These are phyloP conservation scores for Vaccinium corymbosum DNA, from an alignment of 148 eudicot genomes.

Conservation along the genomic window DNA sequence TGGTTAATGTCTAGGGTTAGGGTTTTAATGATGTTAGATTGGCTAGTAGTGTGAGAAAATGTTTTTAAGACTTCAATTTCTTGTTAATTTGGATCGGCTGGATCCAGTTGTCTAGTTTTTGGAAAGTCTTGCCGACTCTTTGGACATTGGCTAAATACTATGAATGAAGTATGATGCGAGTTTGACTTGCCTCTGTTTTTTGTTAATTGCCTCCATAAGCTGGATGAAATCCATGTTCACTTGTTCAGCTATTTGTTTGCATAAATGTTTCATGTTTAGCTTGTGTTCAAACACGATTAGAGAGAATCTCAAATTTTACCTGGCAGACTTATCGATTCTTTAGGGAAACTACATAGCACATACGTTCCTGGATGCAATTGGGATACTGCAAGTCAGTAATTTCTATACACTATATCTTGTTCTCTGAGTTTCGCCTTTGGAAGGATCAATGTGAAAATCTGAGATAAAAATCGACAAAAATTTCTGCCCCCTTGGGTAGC, in stretches of 20 bases:
- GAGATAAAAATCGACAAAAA: neutral
- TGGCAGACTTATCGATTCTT: neutral
- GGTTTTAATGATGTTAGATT: neutral
- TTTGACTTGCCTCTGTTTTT: neutral
- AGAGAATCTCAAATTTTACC: neutral
- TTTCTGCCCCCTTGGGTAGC: neutral
- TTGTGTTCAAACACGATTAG: neutral
- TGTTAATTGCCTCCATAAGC: neutral
- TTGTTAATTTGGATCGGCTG: conserved; percentile 7
- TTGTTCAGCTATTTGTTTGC: neutral
- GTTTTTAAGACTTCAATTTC: neutral
- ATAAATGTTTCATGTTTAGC: neutral
- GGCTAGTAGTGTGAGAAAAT: neutral
- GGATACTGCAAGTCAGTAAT: neutral
- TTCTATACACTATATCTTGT: no score
- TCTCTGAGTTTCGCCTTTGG: no score
- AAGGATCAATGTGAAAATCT: no score
- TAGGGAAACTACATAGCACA: neutral
- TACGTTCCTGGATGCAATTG: neutral
- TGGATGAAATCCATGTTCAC: neutral
- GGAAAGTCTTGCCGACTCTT: neutral
- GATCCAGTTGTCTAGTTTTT: neutral
- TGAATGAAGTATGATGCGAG: neutral
- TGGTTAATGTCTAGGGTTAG: neutral
- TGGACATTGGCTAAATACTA: neutral